These are phyloP conservation scores for Eucalyptus regnans DNA, from an alignment of 345 rosid genomes.

Conservation along the genomic window DNA sequence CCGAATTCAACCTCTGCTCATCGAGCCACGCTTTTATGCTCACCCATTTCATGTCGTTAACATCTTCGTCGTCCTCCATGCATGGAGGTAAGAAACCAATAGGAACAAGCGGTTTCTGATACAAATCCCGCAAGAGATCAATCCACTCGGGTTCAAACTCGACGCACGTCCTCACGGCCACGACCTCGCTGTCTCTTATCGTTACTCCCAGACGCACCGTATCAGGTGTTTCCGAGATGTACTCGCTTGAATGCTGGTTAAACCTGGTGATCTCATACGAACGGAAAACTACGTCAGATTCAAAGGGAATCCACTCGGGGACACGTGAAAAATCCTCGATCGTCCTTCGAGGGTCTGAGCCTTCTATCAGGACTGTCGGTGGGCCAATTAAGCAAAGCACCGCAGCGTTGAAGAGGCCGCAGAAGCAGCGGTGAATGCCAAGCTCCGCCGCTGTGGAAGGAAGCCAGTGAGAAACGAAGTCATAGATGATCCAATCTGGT, in stretches of 20 bases:
- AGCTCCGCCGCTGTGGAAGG: conserved; percentile 1
- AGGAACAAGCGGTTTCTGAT: conserved; percentile 29
- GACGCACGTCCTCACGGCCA: conserved; percentile 26
- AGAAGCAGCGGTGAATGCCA: conserved; percentile 2
- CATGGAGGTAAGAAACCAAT: conserved; percentile 32
- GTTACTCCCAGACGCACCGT: conserved; percentile 3
- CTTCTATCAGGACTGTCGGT: not conserved
- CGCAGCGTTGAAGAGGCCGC: not conserved
- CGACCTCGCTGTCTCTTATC: conserved; percentile 14
- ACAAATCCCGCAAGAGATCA: conserved; percentile 4
- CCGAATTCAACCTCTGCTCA: not conserved
- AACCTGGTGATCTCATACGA: conserved; percentile 9
- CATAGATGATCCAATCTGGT: conserved; percentile 20
- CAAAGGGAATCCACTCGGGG: conserved; percentile 32
- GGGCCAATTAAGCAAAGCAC: not conserved
- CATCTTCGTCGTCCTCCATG: not conserved
- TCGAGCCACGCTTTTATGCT: conserved; percentile 19
- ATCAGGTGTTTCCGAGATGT: conserved; percentile 6
- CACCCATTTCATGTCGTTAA: conserved; percentile 2
- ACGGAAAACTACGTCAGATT: conserved; percentile 9
- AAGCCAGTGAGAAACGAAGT: conserved; percentile 19
- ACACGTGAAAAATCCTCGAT: conserved; percentile 10
- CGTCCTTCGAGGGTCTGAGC: not conserved
- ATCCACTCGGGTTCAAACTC: conserved; percentile 50
- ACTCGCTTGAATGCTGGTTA: conserved; percentile 3